Evolutionary conservation across 345 rosid species (phyloP).

Genomic region (Populus davidiana): DNA sequence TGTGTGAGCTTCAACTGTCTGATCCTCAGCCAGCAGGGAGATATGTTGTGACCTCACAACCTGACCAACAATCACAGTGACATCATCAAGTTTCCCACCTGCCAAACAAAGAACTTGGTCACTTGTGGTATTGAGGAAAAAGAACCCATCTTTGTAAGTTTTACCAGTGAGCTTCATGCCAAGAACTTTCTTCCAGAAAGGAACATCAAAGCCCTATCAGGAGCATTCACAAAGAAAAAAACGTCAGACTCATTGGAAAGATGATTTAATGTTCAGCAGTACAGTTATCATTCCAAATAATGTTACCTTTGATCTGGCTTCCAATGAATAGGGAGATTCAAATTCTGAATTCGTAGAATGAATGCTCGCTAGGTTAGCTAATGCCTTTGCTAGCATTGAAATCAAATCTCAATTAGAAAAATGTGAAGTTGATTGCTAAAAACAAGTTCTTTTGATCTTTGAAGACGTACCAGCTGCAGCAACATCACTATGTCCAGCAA

Average conservation of each 20-base stretch:
- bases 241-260: background rate
- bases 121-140: constrained; percentile 3
- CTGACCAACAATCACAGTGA: constrained; percentile 71
- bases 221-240: background rate
- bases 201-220: constrained; percentile 75
- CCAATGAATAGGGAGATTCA: constrained; percentile 80
- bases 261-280: background rate
- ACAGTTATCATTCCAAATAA: background rate
- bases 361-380: constrained; percentile 64
- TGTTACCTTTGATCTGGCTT: constrained; percentile 73
- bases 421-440: constrained; percentile 7
- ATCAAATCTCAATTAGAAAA: constrained; percentile 16
- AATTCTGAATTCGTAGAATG: constrained; percentile 63
- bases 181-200: constrained; percentile 74
- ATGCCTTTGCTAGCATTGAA: constrained; percentile 65
- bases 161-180: constrained; percentile 80
- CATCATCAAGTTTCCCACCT: constrained; percentile 92
- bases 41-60: constrained; percentile 35
- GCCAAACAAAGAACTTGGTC: constrained; percentile 20
- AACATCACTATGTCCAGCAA: constrained; percentile 40
- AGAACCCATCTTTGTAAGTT: background rate
- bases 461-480: constrained; percentile 56
- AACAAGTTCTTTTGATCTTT: background rate
- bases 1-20: background rate
- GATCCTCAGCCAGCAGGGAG: background rate